Base-by-base conservation (phyloP, 306 rosid species). In the Medicago lupulina region DNA sequence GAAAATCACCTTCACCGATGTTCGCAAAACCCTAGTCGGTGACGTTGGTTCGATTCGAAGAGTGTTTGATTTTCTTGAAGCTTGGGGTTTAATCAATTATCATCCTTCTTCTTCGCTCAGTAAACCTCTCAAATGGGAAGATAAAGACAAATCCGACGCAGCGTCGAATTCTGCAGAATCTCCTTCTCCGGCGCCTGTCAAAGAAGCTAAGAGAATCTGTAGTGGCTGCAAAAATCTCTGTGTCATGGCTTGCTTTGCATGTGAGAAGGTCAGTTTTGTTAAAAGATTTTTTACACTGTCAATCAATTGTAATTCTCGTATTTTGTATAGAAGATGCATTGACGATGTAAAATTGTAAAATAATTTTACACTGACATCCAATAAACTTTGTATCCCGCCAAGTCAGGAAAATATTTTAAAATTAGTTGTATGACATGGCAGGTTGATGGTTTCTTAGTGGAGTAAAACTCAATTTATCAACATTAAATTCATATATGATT, bases 41-140 rank as follows among this genome's bases (percentile, higher is more conserved):
- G 99, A 95, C 75, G 97, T 87, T 2, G 97, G 97, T 62, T 90
- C 99, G 0, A 81, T 95, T 31, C 92, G 93, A 19, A 85, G 97
- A 72, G 90, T 95, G 21, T 95, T 95, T 54, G 97, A 95, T 75
- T 92, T 95, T 57, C 88, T 95, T 1, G 99, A 92, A 65, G 75
- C 91, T 0, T 95, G 99, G 97, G 96, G 97, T 5, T 77, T 95
- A 57, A 87, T 95, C 74, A 92, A 92, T 78, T 95, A 89, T 85
- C 82, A 71, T 15, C 84, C 89, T 1, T 86, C 96, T 12, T 86
- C 93, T 0, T 66, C 87, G 8, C 18, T 74, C 46, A 74, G 53
- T 79, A 95, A 92, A 80, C 90, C 93, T 5, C 86, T 92, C 72
- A 89, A 86, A 81, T 95, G 97, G 97, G 99, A 95, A 17, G 99